Conservation (phyloP, 2,329 filamentous ascomycete genomes). For the Ophiosphaerella narmari region DNA sequence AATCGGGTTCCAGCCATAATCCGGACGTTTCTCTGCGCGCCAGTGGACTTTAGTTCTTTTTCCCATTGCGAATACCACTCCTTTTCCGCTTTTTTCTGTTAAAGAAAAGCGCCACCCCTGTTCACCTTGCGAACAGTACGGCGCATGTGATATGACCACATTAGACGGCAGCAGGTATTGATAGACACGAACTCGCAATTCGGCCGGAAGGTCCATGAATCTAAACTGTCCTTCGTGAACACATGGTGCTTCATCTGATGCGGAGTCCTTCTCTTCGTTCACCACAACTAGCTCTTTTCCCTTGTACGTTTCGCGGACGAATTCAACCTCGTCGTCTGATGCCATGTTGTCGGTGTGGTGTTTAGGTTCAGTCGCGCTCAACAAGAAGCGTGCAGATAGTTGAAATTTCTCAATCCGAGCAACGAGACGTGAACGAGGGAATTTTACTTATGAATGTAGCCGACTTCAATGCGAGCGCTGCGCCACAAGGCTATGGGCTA, state of each 20-base stretch:
- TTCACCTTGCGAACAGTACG: background rate
- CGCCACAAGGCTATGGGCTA: no score
- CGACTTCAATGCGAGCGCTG: no score
- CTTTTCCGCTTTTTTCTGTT: background rate
- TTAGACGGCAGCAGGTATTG: constrained; percentile 13
- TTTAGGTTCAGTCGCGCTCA: background rate
- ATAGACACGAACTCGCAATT: constrained; percentile 21
- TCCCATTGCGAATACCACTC: background rate
- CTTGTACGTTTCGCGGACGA: constrained; percentile 3
- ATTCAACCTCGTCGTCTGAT: constrained; percentile 1
- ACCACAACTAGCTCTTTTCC: background rate
- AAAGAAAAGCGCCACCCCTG: background rate
- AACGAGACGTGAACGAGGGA: no score
- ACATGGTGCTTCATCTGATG: background rate
- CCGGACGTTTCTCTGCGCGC: no score
- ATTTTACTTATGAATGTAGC: no score
- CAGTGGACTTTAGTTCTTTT: background rate
- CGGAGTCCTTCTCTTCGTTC: background rate
- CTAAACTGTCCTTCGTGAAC: constrained; percentile 6
- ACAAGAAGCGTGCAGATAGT: no score
- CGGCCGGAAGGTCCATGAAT: constrained; percentile 19
- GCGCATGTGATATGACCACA: constrained; percentile 1
- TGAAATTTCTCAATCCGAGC: no score
- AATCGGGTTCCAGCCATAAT: no score
- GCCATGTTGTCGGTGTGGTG: background rate